Evolutionary conservation across 2,329 filamentous ascomycete species (phyloP).

Genomic region (Escovopsis sp.): DNA sequence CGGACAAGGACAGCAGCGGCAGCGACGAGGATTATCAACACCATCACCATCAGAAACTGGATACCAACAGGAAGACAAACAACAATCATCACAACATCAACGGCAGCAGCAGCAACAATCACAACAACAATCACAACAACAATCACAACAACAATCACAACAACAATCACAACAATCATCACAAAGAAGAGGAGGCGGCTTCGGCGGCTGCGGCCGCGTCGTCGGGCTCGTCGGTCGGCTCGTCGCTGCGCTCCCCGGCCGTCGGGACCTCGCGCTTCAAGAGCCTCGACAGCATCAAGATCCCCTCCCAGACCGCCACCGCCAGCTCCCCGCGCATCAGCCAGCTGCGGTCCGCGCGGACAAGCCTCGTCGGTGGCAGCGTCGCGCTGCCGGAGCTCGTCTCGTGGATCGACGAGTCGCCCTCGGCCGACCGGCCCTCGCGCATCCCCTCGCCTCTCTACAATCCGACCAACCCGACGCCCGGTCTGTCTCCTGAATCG

Average conservation of each 20-base stretch:
- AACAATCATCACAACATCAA: background rate
- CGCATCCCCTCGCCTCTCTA: background rate
- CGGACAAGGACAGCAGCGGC: background rate
- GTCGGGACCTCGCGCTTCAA: too few species aligned
- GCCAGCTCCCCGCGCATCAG: slow-evolving; percentile 1
- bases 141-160: background rate
- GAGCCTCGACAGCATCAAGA: too few species aligned
- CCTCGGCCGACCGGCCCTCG: slow-evolving; percentile 16
- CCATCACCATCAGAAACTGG: too few species aligned
- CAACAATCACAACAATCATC: background rate
- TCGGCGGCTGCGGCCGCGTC: too few species aligned
- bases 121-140: background rate
- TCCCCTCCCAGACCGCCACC: background rate
- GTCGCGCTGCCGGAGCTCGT: slow-evolving; percentile 21
- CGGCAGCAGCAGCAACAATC: background rate
- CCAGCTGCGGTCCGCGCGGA: background rate
- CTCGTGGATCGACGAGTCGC: slow-evolving; percentile 22
- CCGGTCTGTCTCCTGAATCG: too few species aligned
- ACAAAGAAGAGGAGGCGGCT: background rate
- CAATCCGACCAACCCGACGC: too few species aligned
- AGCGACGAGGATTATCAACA: background rate
- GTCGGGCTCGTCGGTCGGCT: too few species aligned
- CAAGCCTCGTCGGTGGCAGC: background rate
- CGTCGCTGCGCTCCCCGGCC: too few species aligned
- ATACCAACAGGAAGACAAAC: background rate